Evolutionary conservation across 2,329 filamentous ascomycete species (phyloP).

Genomic region (Ophiocordyceps camponoti-floridani): DNA sequence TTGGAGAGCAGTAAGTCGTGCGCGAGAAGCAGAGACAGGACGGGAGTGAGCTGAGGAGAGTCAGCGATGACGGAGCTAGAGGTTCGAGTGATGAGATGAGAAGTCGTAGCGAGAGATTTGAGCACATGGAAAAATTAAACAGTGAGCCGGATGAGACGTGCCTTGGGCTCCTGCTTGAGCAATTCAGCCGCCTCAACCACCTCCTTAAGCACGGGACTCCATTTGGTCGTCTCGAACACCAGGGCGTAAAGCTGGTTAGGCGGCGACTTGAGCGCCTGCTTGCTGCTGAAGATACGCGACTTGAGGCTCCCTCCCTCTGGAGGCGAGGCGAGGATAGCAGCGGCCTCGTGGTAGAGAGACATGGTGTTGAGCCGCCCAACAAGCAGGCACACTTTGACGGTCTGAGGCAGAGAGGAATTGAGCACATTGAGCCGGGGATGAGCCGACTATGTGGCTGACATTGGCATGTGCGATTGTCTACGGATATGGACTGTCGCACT

Average conservation of each 20-base stretch:
- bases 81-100: too few species aligned
- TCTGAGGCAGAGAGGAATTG: background rate
- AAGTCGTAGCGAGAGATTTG: background rate
- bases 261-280: constrained; percentile 50
- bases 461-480: too few species aligned
- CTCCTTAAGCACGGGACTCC: constrained; percentile 71
- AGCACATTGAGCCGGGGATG: background rate
- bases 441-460: background rate
- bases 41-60: constrained; percentile 51
- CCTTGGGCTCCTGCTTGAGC: constrained; percentile 69
- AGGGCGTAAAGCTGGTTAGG: constrained; percentile 76
- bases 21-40: constrained; percentile 62
- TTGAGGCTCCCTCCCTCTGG: constrained; percentile 61
- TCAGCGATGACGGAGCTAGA: background rate
- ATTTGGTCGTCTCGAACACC: constrained; percentile 75
- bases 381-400: background rate
- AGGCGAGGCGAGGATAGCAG: constrained; percentile 45
- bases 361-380: constrained; percentile 25
- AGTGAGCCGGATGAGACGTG: constrained; percentile 16
- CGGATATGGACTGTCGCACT: too few species aligned
- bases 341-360: constrained; percentile 92
- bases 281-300: constrained; percentile 62
- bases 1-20: constrained; percentile 78
- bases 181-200: constrained; percentile 71
- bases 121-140: too few species aligned